Evolutionary conservation across 2,329 filamentous ascomycete species (phyloP), one percentile per base, ranked within the genome.

Genomic region (Colletotrichum higginsianum): DNA sequence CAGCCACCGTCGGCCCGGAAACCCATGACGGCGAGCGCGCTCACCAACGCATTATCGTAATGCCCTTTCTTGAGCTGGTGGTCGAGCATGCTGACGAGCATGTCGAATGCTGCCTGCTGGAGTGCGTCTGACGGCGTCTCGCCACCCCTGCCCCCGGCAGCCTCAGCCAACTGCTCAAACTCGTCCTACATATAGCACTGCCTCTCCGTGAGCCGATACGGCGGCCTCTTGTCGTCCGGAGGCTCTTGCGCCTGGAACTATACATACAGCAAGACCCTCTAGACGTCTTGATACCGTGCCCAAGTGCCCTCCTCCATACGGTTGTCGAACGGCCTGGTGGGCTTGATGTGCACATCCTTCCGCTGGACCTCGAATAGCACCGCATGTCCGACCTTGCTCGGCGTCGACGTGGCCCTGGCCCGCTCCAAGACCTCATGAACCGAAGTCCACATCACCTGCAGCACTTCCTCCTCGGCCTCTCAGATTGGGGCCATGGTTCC

Each of bases 231-330:
- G 4, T 60, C 26, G 12, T 56, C 57, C 7, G 53, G 18, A 44
- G 35, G 49, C 55, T 74, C 35, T 13, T 65, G 16, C 23, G n/a
- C 66, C 0, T 61, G 46, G 44, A 46, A 57, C 42, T 57, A 62
- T 18, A 73, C 49, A 16, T 44, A 61, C 4, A 73, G 16, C 9
- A 74, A 16, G 26, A 42, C 42, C n/a, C 55, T 12, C 35, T 46
- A 69, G 2, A 67, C 62, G 2, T 50, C 57, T 18, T 71, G 68
- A 38, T 74, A 74, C 35, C 64, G 49, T 50, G 30, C 44, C 63
- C 55, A 73, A 44, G 66, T 70, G 46, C 71, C 61, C 13, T 70
- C 66, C 26, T 74, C 66, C n/a, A 74, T 58, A 13, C 63, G 56
- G 56, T 60, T 65, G 18, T 68, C 56, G 11, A 74, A 74, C 49